These are phyloP conservation scores for Aspergillus ibericus DNA, from an alignment of 2,329 filamentous ascomycete species.

Conservation along the genomic window DNA sequence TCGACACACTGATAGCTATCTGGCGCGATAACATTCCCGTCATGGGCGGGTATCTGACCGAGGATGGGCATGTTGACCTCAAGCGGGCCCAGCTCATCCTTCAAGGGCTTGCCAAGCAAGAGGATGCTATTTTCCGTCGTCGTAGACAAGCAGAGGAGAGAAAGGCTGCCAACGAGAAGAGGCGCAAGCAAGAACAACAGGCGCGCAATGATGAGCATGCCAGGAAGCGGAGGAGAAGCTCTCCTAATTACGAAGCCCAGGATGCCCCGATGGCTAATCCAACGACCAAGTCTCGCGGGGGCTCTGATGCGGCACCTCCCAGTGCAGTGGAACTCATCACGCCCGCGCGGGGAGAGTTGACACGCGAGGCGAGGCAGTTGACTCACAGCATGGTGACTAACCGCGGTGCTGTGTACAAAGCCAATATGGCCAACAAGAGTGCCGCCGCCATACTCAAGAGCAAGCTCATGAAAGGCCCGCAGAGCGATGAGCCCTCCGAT, in stretches of 20 bases:
- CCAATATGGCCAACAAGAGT: conserved; percentile 87
- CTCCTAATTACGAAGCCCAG: conserved; percentile 44
- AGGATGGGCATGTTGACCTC: conserved; percentile 89
- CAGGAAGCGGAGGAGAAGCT: conserved; percentile 46
- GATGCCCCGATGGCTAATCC: conserved; percentile 29
- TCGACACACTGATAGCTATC: conserved; percentile 93
- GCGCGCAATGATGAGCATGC: conserved; percentile 48
- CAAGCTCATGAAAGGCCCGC: conserved; percentile 60
- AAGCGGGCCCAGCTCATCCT: conserved; percentile 84
- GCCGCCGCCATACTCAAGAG: conserved; percentile 86
- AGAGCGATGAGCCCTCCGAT: conserved; percentile 20
- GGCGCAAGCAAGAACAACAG: conserved; percentile 71
- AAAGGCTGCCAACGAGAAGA: conserved; percentile 74
- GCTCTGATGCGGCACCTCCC: conserved; percentile 40
- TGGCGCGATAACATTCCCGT: conserved; percentile 89
- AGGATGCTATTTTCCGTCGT: conserved; percentile 88
- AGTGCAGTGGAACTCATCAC: conserved; percentile 58
- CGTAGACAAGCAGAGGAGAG: conserved; percentile 84
- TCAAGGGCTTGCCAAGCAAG: conserved; percentile 83
- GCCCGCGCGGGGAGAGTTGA: conserved; percentile 54
- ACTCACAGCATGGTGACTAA: conserved; percentile 90
- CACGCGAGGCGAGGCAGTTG: conserved; percentile 60
- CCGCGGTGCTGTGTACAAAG: conserved; percentile 63
- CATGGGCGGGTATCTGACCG: conserved; percentile 96
- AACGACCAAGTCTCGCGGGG: conserved; percentile 22